Evolutionary conservation across 139 green algal species (phyloP).

Genomic region (Coelastrella sp.): DNA sequence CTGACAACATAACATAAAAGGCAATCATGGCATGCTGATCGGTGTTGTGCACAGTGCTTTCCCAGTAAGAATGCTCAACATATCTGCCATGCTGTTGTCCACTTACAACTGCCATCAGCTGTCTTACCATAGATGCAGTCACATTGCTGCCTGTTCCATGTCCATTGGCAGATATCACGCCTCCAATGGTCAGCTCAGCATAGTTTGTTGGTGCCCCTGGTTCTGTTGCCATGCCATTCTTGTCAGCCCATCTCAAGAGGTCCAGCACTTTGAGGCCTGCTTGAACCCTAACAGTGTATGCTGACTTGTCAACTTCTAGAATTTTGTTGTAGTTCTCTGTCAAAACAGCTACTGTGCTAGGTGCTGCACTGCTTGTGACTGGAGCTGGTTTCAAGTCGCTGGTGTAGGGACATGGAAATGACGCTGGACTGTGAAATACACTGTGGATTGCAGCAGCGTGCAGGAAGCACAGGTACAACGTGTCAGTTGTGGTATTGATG

Average conservation of each 20-base stretch:
- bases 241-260: slow-evolving; percentile 33
- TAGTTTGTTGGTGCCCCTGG: slow-evolving; percentile 22
- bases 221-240: slow-evolving; percentile 29
- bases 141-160: slow-evolving; percentile 44
- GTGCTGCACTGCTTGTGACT: slow-evolving; percentile 13
- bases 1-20: too few relatives aligned
- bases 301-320: slow-evolving; percentile 15
- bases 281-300: slow-evolving; percentile 27
- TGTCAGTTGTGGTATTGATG: too few relatives aligned
- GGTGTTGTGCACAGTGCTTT: too few relatives aligned
- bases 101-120: not conserved
- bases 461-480: not conserved
- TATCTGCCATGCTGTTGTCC: not conserved
- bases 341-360: slow-evolving; percentile 25
- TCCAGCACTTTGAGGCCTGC: slow-evolving; percentile 21
- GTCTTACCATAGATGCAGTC: slow-evolving; percentile 31
- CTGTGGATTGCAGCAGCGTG: not conserved
- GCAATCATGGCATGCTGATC: too few relatives aligned
- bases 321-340: slow-evolving; percentile 25
- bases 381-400: not conserved
- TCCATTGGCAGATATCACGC: slow-evolving; percentile 31
- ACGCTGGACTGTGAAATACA: slow-evolving; percentile 31
- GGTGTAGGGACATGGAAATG: slow-evolving; percentile 30
- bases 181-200: slow-evolving; percentile 40
- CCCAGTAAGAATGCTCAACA: not conserved